phyloP scores from a whole-genome alignment of 768 basidiomycete species.

The Stropharia rugosoannulata region DNA sequence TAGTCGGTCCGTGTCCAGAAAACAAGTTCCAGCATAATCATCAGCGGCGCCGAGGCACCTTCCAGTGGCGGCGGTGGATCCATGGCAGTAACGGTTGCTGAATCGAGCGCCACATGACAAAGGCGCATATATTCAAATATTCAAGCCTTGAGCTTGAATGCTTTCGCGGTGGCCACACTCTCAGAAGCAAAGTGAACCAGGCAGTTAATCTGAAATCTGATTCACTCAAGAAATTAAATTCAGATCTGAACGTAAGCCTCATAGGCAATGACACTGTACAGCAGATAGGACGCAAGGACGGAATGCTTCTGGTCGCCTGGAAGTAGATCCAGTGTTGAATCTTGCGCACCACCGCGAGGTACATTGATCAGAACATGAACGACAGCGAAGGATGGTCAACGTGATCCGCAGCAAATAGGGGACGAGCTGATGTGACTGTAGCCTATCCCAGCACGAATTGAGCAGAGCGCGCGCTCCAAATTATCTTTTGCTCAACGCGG shows the following conservation, averaged over 20 bases:
- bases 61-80: conserved; percentile 4
- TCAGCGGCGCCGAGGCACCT: not conserved
- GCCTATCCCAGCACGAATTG: not conserved
- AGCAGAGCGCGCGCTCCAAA: no score
- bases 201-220: no score
- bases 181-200: not conserved
- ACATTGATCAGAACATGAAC: not conserved
- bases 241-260: conserved; percentile 4
- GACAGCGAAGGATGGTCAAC: conserved; percentile 1
- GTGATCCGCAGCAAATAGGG: conserved; percentile 5
- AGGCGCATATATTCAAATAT: not conserved
- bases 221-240: not conserved
- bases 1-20: no score
- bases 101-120: not conserved
- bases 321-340: not conserved
- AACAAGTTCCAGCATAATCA: no score
- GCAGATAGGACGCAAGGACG: not conserved
- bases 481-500: not conserved
- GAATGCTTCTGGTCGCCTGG: not conserved
- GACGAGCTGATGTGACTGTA: not conserved
- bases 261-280: not conserved
- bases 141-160: no score
- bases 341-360: not conserved
- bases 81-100: conserved; percentile 1
- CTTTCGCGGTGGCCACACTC: not conserved